Percentiles rank a stretch among this genome's conserved stretches.
These are phyloP conservation scores for Dactylonectria estremocensis DNA, from an alignment of 2,329 filamentous ascomycete species.

Conservation along the genomic window DNA sequence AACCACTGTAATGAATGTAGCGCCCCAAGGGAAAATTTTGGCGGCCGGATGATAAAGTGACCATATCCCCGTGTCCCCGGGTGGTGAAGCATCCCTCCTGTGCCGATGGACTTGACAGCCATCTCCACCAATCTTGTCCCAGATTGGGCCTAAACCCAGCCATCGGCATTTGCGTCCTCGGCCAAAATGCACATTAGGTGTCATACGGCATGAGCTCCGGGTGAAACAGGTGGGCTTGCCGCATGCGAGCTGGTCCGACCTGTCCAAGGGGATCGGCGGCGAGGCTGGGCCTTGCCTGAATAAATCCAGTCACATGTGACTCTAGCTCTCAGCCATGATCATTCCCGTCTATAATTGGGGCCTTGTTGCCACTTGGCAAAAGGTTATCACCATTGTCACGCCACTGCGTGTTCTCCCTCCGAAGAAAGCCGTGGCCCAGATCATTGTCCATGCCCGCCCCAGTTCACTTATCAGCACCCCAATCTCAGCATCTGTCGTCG, in stretches of 20 bases:
- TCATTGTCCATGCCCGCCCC: neutral
- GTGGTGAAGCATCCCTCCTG: neutral
- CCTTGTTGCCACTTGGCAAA: neutral
- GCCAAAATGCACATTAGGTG: conserved; percentile 14
- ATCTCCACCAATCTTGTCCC: conserved; percentile 24
- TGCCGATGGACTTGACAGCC: neutral
- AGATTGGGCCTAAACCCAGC: conserved; percentile 16
- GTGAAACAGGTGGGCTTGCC: conserved; percentile 19
- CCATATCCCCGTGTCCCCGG: conserved; percentile 7
- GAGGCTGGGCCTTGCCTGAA: neutral
- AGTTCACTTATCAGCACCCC: no score
- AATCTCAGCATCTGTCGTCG: neutral
- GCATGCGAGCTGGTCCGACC: conserved; percentile 3
- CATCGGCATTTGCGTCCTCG: conserved; percentile 14
- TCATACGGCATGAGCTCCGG: neutral
- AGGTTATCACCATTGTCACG: neutral
- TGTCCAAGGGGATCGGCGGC: neutral
- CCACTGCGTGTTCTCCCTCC: conserved; percentile 1
- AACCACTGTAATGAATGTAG: conserved; percentile 7
- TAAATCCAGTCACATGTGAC: neutral
- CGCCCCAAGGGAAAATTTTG: conserved; percentile 1
- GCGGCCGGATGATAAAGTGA: conserved; percentile 18
- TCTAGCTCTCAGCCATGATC: neutral
- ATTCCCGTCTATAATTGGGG: conserved; percentile 2
- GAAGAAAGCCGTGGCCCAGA: neutral